These are phyloP conservation scores for Parmelia sp. DNA, from an alignment of 495 filamentous ascomycete species.

Conservation along the genomic window DNA sequence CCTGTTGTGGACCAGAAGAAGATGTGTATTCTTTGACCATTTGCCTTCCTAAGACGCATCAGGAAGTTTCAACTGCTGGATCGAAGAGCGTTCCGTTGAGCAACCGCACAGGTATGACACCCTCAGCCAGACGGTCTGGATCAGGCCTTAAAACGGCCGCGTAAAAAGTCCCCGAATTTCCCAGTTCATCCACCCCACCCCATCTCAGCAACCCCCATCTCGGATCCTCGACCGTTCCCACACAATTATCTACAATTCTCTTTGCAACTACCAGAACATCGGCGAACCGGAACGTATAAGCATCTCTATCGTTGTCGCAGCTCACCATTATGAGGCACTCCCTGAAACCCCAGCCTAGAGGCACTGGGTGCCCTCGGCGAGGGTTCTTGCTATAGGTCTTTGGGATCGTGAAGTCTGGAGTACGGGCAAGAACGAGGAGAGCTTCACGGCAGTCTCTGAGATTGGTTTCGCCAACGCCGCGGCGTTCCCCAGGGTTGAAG, in stretches of 20 bases:
- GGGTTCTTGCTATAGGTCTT: not conserved
- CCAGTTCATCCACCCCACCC: not conserved
- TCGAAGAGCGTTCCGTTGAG: not conserved
- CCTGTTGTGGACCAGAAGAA: not conserved
- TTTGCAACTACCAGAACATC: slow-evolving; percentile 3
- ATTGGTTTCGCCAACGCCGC: not conserved
- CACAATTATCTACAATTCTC: not conserved
- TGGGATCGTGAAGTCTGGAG: not conserved
- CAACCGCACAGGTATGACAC: not conserved
- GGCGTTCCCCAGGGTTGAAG: not conserved
- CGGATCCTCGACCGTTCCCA: not conserved
- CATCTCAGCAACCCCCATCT: not conserved
- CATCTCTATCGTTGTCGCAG: slow-evolving; percentile 3
- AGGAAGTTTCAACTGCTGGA: not conserved
- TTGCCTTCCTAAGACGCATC: not conserved
- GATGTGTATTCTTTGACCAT: not conserved
- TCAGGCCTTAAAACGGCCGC: not conserved
- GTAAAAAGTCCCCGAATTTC: not conserved
- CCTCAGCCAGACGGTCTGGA: not conserved
- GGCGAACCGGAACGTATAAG: not conserved
- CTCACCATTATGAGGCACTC: slow-evolving; percentile 1
- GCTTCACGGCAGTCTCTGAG: not conserved
- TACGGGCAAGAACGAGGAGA: not conserved
- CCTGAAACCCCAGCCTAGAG: not conserved
- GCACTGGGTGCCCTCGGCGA: not conserved